A percentile compares a stretch with the other conserved stretches of the same genome.
Conservation (phyloP, 164 flowering plant species). For the Hamamelis virginiana region DNA sequence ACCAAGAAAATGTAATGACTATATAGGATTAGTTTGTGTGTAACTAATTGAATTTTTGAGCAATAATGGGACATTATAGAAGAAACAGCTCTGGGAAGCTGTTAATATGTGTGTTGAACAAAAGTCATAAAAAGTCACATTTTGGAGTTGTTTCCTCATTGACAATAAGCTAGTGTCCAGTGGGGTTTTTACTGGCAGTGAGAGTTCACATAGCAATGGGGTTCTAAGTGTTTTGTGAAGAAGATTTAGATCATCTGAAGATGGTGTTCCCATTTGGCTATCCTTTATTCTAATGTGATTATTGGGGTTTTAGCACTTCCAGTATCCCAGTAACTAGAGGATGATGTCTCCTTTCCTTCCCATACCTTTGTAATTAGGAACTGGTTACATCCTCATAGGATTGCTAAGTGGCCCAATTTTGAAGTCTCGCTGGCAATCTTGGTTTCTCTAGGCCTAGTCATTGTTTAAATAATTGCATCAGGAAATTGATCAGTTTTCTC, state of each 20-base stretch:
- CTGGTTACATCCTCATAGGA: neutral
- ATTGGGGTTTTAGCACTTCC: neutral
- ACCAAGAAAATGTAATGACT: too few species aligned
- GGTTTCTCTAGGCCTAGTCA: neutral
- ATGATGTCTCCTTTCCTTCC: neutral
- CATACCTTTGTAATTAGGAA: neutral
- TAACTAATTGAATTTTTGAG: too few species aligned
- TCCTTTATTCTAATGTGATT: neutral
- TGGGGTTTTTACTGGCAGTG: neutral
- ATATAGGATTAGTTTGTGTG: too few species aligned
- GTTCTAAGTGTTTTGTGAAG: neutral
- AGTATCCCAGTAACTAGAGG: neutral
- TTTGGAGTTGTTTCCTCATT: too few species aligned
- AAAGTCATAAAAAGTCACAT: too few species aligned
- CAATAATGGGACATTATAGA: too few species aligned
- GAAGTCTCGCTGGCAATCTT: neutral
- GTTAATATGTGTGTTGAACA: too few species aligned
- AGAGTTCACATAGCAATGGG: neutral
- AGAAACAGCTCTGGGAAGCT: too few species aligned
- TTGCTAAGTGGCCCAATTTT: neutral
- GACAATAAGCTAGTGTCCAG: too few species aligned
- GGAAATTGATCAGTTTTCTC: too few species aligned
- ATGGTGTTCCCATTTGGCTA: neutral
- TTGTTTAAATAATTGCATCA: too few species aligned
- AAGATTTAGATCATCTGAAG: neutral